Evolutionary conservation across 345 rosid genomes (phyloP).

Genomic region (Ceriops zippeliana): DNA sequence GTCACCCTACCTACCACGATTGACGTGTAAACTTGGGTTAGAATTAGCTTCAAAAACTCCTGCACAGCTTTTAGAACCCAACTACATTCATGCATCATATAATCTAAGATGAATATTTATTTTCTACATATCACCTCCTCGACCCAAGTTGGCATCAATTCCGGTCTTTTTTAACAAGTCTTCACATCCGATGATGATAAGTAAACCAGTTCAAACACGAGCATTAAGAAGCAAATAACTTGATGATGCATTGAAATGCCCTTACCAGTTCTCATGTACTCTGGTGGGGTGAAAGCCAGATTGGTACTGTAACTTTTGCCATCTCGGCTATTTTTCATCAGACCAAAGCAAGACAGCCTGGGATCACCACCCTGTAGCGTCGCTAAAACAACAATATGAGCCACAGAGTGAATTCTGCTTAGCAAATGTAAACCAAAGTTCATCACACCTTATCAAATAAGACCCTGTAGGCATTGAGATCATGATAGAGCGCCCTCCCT

Average conservation of each 20-base stretch:
- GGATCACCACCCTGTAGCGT: slow-evolving; percentile 82
- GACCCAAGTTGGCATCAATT: too few relatives aligned
- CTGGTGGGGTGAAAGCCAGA: slow-evolving; percentile 97
- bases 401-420: neutral
- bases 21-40: too few relatives aligned
- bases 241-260: neutral
- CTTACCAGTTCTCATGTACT: slow-evolving; percentile 80
- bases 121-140: too few relatives aligned
- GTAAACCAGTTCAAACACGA: neutral
- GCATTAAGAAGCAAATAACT: neutral
- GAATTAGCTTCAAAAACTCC: too few relatives aligned
- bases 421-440: neutral
- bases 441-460: slow-evolving; percentile 76
- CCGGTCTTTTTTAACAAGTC: neutral
- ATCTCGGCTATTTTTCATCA: slow-evolving; percentile 91
- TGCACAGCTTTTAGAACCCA: too few relatives aligned
- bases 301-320: slow-evolving; percentile 96
- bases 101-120: too few relatives aligned
- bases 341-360: slow-evolving; percentile 83
- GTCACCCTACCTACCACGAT: slow-evolving; percentile 74
- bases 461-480: slow-evolving; percentile 91
- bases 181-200: neutral
- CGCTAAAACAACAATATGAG: slow-evolving; percentile 9
- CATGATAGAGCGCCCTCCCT: slow-evolving; percentile 94
- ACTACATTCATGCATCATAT: too few relatives aligned